Evolutionary conservation across 129 eudicot species (phyloP), one percentile per base, ranked within the genome.

Genomic region (Heracleum sosnowskyi): DNA sequence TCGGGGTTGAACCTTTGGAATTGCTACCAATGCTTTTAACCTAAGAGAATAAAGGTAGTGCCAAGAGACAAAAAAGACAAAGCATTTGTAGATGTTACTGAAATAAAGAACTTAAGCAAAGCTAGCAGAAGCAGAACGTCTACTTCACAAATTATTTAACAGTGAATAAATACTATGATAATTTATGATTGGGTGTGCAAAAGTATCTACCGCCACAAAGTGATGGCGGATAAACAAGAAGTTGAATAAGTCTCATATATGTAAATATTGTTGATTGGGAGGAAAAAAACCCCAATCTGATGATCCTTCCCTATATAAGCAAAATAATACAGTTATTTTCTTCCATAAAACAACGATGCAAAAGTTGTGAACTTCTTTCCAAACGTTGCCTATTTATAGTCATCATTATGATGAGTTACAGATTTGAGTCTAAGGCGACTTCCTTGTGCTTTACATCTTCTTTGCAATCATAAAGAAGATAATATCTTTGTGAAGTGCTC

Each of bases 1-100:
- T 79, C 96, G 93, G 39, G 98, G 98, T 80, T 91, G 92, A 69
- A 95, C 96, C 88, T 95, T 95, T 26, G 97, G 98, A 44, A 95
- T 95, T 63, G 96, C 93, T 62, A 95, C 75, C 86, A 95, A 77
- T 77, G 94, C 93, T 79, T 95, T 95, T 79, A 91, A 86, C 97
- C 98, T 93, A 82, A 44, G 87, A 76, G 44, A 35, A 60, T 5
- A 51, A 77, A 74, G 60, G 0, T 39, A 78, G 55, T 62, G 31
- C 15, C 45, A 70, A 37, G 79, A 47, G 44, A 83, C 26, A 71
- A 45, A 42, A 72, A 72, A 41, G 16, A 64, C 45, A 40, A 55
- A 7, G 40, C 26, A 41, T 39, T 26, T 39, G 22, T 20, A 18
- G 53, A 20, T 11, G 22, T 44, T n/a, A 74, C 28, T 42, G 12